Evolutionary conservation across 2,329 filamentous ascomycete species (phyloP), one percentile per base, ranked within the genome.

Genomic region (Teratosphaeria nubilosa): DNA sequence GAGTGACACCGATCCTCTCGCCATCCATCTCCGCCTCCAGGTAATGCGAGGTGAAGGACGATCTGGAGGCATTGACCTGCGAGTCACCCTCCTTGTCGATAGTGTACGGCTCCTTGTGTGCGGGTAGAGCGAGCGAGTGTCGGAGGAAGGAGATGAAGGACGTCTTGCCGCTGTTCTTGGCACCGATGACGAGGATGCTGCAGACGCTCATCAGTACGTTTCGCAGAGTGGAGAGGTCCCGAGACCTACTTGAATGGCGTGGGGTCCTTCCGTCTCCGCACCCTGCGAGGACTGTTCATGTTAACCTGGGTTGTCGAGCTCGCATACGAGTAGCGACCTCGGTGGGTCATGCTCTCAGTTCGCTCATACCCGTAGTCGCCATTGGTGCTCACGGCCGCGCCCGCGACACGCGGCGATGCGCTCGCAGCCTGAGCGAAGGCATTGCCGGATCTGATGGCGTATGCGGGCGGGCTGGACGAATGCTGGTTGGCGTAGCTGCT

Each of bases 111-210:
- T 86, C 85, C 76, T 95, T 95, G 75, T 87, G 89, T 1, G 53
- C 30, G 31, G 53, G 53, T 56, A 94, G 80, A 20, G 89, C 87
- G 56, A 97, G 81, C 1, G 92, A 87, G 55, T 86, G 88, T 75
- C 90, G 90, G 65, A 99, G 85, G 71, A 99, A 97, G 65, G 96
- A 90, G 70, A 99, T 86, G 75, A 99, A 96, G 0, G 91, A 96
- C 0, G 91, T 95, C 78, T 99, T 99, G 73, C 94, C 94, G 7
- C 90, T 87, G 73, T 86, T 87, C 60, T 88, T 86, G 54, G 90
- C 87, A 60, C 94, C 94, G 68, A 97, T 84, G 60, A 99, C 86
- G 60, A 99, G 83, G 66, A 99, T 86, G 73, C 92, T 97, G 62
- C 20, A 50, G 25, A 14, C 5, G 54, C 20, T 14, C 27, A n/a